phyloP scores from a whole-genome alignment of 2,329 filamentous ascomycete species.

The Apiospora phragmitis region DNA sequence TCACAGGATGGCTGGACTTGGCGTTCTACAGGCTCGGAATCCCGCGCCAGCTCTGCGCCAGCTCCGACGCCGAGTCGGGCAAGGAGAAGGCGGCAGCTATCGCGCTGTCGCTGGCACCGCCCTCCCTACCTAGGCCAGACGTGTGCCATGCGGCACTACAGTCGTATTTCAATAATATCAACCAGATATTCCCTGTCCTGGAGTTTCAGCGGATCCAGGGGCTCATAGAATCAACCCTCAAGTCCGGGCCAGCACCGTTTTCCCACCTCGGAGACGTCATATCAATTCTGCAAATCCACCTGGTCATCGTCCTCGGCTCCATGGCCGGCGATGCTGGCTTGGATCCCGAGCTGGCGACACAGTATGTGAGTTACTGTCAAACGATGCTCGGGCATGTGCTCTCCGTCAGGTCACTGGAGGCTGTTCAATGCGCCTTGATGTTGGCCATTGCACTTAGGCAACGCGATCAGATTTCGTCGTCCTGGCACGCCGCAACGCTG shows the following conservation, averaged over 20 bases:
- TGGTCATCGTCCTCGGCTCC: neutral
- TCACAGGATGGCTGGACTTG: constrained; percentile 15
- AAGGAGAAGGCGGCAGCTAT: neutral
- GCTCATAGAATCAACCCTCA: neutral
- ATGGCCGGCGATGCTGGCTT: no score
- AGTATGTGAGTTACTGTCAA: constrained; percentile 10
- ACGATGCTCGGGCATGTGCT: constrained; percentile 13
- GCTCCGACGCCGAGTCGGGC: neutral
- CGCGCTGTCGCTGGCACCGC: constrained; percentile 1
- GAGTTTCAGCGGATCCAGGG: neutral
- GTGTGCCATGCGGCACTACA: constrained; percentile 4
- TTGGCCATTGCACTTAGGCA: constrained; percentile 12
- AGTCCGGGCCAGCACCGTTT: neutral
- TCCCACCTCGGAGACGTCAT: constrained; percentile 11
- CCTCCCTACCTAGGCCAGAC: constrained; percentile 1
- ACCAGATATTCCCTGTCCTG: constrained; percentile 13
- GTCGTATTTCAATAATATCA: constrained; percentile 11
- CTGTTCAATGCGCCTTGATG: constrained; percentile 14
- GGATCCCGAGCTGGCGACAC: neutral
- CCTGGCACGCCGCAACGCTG: constrained; percentile 11
- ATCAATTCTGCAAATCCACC: neutral
- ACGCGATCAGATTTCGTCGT: constrained; percentile 13
- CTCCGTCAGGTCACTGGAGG: constrained; percentile 9
- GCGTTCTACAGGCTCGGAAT: constrained; percentile 14
- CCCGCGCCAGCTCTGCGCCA: neutral